Conservation (phyloP, 306 rosid species). For the Fagus sylvatica region DNA sequence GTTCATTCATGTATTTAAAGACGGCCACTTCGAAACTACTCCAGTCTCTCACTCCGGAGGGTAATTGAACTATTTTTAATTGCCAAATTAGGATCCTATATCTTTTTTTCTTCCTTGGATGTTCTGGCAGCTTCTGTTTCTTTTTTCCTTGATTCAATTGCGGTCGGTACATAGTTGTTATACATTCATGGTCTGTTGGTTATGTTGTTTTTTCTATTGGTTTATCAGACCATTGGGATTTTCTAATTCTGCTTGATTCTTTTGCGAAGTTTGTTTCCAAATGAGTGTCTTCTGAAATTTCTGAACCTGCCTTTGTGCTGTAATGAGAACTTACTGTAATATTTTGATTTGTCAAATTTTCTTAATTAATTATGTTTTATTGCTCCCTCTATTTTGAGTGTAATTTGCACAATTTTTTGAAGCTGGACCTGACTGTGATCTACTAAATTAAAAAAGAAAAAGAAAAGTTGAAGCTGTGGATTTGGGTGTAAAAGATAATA, state of each 20-base stretch:
- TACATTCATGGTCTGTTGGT: slow-evolving; percentile 21
- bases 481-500: background rate
- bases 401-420: no score
- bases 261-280: slow-evolving; percentile 32
- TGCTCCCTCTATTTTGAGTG: background rate
- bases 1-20: slow-evolving; percentile 63
- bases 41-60: slow-evolving; percentile 97
- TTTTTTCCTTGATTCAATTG: slow-evolving; percentile 44
- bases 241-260: slow-evolving; percentile 15
- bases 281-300: slow-evolving; percentile 30
- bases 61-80: slow-evolving; percentile 37
- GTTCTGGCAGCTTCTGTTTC: slow-evolving; percentile 39
- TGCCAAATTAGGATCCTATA: slow-evolving; percentile 26
- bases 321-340: slow-evolving; percentile 17
- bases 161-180: slow-evolving; percentile 33
- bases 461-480: background rate
- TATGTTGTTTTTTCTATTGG: slow-evolving; percentile 34
- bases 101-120: slow-evolving; percentile 35
- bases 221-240: slow-evolving; percentile 30
- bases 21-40: slow-evolving; percentile 83
- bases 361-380: background rate
- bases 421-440: no score
- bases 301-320: slow-evolving; percentile 19
- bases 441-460: no score
- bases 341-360: slow-evolving; percentile 1